Conservation (phyloP, 73 alveolate species). For the Paramecium pentaurelia region DNA sequence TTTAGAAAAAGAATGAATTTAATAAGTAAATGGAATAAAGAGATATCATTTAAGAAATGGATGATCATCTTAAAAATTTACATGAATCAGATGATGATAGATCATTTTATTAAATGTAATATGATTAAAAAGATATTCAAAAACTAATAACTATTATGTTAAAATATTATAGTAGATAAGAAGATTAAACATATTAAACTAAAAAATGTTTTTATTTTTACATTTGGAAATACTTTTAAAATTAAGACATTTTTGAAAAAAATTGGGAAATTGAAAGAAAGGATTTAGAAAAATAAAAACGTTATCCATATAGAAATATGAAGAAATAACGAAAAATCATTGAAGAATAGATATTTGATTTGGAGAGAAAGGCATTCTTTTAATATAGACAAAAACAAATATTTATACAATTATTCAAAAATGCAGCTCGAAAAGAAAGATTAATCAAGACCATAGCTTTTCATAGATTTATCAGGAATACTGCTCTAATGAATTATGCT, state of each 20-base stretch:
- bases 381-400: background rate
- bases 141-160: background rate
- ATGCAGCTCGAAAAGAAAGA: slow-evolving; percentile 34
- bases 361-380: background rate
- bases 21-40: background rate
- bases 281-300: background rate
- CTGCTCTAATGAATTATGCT: background rate
- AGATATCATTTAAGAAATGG: slow-evolving; percentile 41
- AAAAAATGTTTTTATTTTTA: background rate
- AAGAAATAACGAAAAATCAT: background rate
- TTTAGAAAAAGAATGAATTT: background rate
- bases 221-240: background rate
- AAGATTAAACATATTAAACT: background rate
- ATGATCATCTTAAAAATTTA: background rate
- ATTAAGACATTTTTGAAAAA: background rate
- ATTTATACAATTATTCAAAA: background rate
- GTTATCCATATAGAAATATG: slow-evolving; percentile 16
- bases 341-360: slow-evolving; percentile 5
- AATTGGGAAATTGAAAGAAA: background rate
- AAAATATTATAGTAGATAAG: background rate
- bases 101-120: background rate
- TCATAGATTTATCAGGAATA: slow-evolving; percentile 8
- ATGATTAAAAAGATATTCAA: background rate
- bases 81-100: slow-evolving; percentile 20
- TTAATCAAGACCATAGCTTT: slow-evolving; percentile 20